A percentile compares a stretch with the other conserved stretches of the same genome.
Evolutionary conservation across 805 yeast genomes (phyloP).

Genomic region (Yarrowia phangngaensis): DNA sequence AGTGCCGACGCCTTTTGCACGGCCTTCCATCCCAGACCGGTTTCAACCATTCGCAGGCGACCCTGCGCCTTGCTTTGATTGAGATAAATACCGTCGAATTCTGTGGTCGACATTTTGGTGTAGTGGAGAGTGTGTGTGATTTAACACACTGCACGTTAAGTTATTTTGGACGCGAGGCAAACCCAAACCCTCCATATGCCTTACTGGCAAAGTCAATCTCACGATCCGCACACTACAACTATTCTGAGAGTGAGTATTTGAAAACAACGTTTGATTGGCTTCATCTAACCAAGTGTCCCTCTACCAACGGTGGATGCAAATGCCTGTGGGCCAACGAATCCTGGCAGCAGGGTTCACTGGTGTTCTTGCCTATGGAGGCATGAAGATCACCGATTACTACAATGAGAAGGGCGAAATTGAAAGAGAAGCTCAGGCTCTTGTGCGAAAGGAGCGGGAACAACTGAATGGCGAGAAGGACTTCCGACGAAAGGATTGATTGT

Average conservation of each 20-base stretch:
- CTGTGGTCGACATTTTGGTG: constrained; percentile 39
- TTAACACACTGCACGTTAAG: not conserved
- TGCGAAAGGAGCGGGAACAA: constrained; percentile 1
- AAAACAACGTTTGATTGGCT: not conserved
- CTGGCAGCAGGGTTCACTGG: constrained; percentile 16
- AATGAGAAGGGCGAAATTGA: constrained; percentile 19
- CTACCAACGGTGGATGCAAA: constrained; percentile 25
- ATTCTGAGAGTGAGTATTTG: not conserved
- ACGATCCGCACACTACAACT: not conserved
- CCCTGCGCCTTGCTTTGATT: constrained; percentile 83
- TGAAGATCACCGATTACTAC: constrained; percentile 20
- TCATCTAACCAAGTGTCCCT: constrained; percentile 12
- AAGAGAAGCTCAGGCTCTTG: constrained; percentile 4
- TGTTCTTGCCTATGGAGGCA: constrained; percentile 9
- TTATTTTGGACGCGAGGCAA: not conserved
- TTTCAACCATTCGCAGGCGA: constrained; percentile 87
- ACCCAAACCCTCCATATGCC: not conserved
- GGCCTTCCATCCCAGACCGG: constrained; percentile 98
- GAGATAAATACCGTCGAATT: constrained; percentile 85
- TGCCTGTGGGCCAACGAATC: constrained; percentile 9
- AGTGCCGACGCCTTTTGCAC: constrained; percentile 41
- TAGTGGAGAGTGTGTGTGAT: not conserved
- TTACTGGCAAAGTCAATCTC: not conserved
- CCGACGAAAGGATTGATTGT: not conserved
- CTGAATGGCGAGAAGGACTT: not conserved